Conservation (phyloP, 179 eudicot species). For the Beta corolliflora region DNA sequence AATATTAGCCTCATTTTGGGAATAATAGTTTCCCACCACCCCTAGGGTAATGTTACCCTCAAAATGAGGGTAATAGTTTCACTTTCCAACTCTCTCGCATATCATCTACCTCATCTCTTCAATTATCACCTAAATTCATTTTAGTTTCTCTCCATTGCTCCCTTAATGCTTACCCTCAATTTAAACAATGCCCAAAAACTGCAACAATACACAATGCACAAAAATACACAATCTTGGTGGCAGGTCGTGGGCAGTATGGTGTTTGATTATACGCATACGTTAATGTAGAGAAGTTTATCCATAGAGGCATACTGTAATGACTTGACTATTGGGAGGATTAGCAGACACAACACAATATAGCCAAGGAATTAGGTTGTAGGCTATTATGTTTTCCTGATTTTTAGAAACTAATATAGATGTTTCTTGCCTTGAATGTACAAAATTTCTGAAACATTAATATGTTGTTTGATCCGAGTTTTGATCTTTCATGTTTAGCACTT, state of each 20-base stretch:
- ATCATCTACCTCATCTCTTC: too few relatives aligned
- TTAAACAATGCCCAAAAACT: too few relatives aligned
- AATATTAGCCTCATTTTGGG: too few relatives aligned
- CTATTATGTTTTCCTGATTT: slow-evolving; percentile 14
- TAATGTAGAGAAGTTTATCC: slow-evolving; percentile 18
- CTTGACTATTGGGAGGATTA: slow-evolving; percentile 1
- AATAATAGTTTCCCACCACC: too few relatives aligned
- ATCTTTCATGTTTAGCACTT: neutral
- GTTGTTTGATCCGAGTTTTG: neutral
- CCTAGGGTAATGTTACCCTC: too few relatives aligned
- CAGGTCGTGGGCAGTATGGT: slow-evolving; percentile 13
- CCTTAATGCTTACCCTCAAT: neutral
- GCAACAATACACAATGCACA: too few relatives aligned
- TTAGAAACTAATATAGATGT: slow-evolving; percentile 17
- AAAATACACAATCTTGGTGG: slow-evolving; percentile 11
- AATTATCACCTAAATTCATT: too few relatives aligned
- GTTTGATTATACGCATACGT: neutral
- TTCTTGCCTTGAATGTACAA: neutral
- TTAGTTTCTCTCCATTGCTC: too few relatives aligned
- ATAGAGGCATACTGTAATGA: slow-evolving; percentile 23
- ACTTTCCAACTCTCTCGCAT: too few relatives aligned
- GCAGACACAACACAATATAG: slow-evolving; percentile 1
- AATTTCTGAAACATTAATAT: neutral
- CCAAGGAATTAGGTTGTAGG: slow-evolving; percentile 19
- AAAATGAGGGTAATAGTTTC: too few relatives aligned